Evolutionary conservation across 305 asterid species (phyloP), one percentile per base, ranked within the genome.

Genomic region (Striga hermonthica): DNA sequence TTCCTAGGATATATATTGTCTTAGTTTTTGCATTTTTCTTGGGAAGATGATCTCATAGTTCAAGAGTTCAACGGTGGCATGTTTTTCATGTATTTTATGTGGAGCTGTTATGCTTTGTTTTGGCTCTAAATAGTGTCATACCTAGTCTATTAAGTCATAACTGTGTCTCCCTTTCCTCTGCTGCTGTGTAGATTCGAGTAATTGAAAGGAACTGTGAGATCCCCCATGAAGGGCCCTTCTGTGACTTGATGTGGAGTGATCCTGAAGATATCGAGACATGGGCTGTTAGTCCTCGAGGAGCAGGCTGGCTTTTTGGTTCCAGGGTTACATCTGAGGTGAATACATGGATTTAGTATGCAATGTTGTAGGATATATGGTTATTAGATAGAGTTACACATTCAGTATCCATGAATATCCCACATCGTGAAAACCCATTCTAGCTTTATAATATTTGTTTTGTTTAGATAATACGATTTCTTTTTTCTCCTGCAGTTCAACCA

Each of bases 211-310:
- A 90, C 78, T 90, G 99, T 66, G 99, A 93, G 69, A 93, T 93
- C 58, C 99, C 99, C 58, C 99, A 93, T 79, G 99, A 93, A 83
- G 99, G 99, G 65, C 97, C 99, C 35, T 93, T 93, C 82, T 93
- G 99, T 70, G 99, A 93, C 81, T 86, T 93, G 56, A 93, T 93
- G 99, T 93, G 99, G 99, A 93, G 99, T 83, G 99, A 93, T 68
- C 99, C 99, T 57, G 99, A 93, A 86, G 99, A 93, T 74, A 93
- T 93, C 61, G 99, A 93, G 79, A 93, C 96, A 44, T 93, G 99
- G 99, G 96, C 99, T 43, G 99, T 93, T 37, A 93, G 99, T 79
- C 99, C 99, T 35, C 90, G 99, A 65, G 99, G 99, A 65, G 99
- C 99, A 67, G 99, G 99, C 57, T 93, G 99, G 99, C 95, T 93